Conservation (phyloP, 2,329 filamentous ascomycete genomes). For the Mollisia scopiformis region DNA sequence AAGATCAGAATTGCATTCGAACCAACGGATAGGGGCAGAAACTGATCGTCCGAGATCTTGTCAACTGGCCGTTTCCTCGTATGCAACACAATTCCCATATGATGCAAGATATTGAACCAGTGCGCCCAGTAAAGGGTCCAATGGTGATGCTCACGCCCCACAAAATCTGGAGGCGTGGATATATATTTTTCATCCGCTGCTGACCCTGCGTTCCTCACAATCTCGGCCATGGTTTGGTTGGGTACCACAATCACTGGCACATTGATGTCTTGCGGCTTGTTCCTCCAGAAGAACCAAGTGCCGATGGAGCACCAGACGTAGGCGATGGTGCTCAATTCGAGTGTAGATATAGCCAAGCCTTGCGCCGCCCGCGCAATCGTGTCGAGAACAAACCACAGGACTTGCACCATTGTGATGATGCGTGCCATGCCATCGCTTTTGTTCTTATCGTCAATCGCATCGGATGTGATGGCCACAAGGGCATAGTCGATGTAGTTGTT, state of each 20-base stretch:
- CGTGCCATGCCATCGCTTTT: constrained; percentile 37
- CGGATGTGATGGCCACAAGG: constrained; percentile 10
- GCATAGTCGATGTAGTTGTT: constrained; percentile 37
- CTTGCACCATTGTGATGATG: constrained; percentile 27
- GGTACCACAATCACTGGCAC: neutral
- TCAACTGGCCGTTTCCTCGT: neutral
- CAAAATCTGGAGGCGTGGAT: neutral
- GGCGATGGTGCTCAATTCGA: constrained; percentile 28
- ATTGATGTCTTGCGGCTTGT: neutral
- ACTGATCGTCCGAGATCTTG: neutral
- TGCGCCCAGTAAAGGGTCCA: neutral
- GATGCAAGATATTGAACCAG: neutral
- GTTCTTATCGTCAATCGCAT: constrained; percentile 33
- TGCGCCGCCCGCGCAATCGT: constrained; percentile 19
- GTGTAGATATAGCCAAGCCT: constrained; percentile 20
- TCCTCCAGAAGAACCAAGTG: neutral
- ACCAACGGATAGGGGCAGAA: neutral
- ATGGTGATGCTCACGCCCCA: neutral
- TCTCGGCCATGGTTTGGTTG: neutral
- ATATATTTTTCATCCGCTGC: neutral
- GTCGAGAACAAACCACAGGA: constrained; percentile 27
- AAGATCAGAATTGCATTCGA: neutral
- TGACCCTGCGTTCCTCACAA: neutral
- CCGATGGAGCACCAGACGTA: constrained; percentile 19
- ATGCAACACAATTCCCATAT: neutral